Conservation (phyloP, 2,329 filamentous ascomycete genomes). For the Alternaria sp. region DNA sequence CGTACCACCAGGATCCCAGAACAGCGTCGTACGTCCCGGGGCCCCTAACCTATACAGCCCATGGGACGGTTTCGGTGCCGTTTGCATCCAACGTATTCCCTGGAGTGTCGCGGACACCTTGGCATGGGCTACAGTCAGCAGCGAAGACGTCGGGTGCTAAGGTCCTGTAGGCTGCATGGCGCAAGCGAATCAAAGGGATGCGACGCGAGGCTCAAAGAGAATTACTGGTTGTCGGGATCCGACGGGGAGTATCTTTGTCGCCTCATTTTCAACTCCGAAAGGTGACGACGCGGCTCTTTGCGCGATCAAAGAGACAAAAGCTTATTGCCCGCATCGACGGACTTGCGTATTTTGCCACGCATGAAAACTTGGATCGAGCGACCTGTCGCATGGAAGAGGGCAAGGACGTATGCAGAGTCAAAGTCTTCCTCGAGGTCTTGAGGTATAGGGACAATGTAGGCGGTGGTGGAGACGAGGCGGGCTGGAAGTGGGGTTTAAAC, state of each 20-base stretch:
- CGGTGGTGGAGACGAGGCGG: background rate
- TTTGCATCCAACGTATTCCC: constrained; percentile 11
- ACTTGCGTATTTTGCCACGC: background rate
- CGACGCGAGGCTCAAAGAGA: constrained; percentile 21
- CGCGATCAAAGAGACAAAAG: background rate
- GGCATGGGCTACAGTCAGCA: constrained; percentile 29
- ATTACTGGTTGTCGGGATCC: constrained; percentile 29
- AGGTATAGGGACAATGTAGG: background rate
- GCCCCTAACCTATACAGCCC: constrained; percentile 16
- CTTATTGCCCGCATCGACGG: background rate
- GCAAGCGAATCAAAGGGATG: constrained; percentile 33
- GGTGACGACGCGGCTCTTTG: constrained; percentile 3
- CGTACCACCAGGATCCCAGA: constrained; percentile 19
- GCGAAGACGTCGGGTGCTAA: constrained; percentile 27
- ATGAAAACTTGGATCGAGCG: constrained; percentile 1
- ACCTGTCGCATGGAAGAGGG: background rate
- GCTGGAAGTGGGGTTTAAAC: background rate
- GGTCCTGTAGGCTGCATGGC: background rate
- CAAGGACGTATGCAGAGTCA: background rate
- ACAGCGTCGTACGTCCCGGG: constrained; percentile 18
- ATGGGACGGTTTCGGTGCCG: constrained; percentile 12
- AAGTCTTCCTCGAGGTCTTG: background rate
- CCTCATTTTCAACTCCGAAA: constrained; percentile 42
- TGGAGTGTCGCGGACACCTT: constrained; percentile 20
- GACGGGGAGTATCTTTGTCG: constrained; percentile 25